Base-by-base conservation (phyloP, 2,329 filamentous ascomycete species). In the Beauveria brongniartii region DNA sequence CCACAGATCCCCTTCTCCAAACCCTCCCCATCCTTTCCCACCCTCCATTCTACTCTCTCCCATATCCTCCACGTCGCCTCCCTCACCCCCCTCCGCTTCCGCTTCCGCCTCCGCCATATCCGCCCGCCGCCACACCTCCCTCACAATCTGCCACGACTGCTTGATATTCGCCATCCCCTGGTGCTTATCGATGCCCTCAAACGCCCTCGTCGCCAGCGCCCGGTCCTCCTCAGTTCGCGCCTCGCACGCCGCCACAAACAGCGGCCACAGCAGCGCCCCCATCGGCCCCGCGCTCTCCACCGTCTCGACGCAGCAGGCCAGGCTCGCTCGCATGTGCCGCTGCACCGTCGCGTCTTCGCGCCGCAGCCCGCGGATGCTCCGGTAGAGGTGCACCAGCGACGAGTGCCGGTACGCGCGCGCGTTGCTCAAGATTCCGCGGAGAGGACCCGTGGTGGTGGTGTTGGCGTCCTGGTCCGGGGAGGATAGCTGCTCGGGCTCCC, bases 101-200 rank as follows among this genome's bases (percentile, higher is more conserved):
- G 24, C 66, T 59, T 22, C 65, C 24, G 20, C n/a, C 4, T 46
- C 20, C 26, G 43, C 43, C 55, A 63, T 68, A 61, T 85, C 82
- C 0, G 77, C 77, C 60, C 82, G 74, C 60, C 75, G 76, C 83
- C 85, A 88, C 10, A 88, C 80, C 68, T 86, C 84, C 65, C 81
- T 76, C 3, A 85, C 79, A 41, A 88, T 81, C 14, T 77, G 77
- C 82, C 83, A 85, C 3, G 83, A 81, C 63, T 82, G 76, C 63
- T 78, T 78, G 61, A 88, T 87, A 66, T 88, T 88, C 20, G 78
- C 79, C 85, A 87, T 87, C 22, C 85, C 84, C 69, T 87, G 85
- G 20, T 83, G 73, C 58, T 74, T 76, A 62, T 82, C 79, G 9
- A 85, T 75, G 5, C 79, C 80, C 5, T 71, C 69, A 66, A 87